These are phyloP conservation scores for Chenopodium quinoa DNA, from an alignment of 148 eudicot species.

Conservation along the genomic window DNA sequence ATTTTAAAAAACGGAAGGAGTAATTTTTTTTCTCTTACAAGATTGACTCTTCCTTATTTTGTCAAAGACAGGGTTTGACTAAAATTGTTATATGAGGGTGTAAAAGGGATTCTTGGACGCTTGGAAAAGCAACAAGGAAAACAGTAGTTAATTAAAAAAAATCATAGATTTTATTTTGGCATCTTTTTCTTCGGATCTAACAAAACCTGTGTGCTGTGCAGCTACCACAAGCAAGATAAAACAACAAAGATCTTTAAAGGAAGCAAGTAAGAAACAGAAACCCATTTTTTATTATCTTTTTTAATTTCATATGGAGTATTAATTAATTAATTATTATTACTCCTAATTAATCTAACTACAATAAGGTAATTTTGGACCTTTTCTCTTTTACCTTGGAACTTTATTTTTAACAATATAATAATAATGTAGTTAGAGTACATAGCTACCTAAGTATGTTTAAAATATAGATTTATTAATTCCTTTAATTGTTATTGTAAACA, in stretches of 20 bases:
- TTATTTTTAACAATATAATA: neutral
- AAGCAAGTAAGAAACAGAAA: neutral
- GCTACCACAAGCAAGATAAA: neutral
- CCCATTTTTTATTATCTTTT: too few relatives aligned
- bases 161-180: constrained; percentile 18
- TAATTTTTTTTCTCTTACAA: too few relatives aligned
- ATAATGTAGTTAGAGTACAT: constrained; percentile 7
- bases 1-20: too few relatives aligned
- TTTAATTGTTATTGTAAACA: constrained; percentile 2
- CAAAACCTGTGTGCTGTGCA: constrained; percentile 28
- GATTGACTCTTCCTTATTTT: neutral
- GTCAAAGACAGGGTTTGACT: constrained; percentile 5
- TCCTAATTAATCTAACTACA: neutral
- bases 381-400: neutral
- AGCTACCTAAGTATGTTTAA: neutral
- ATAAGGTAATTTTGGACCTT: constrained; percentile 1
- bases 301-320: neutral
- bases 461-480: constrained; percentile 26
- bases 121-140: neutral
- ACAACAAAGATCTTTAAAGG: constrained; percentile 21
- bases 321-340: neutral
- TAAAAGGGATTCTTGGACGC: constrained; percentile 13
- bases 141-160: neutral
- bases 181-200: constrained; percentile 78
- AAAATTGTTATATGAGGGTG: neutral